A percentile compares a stretch with the other conserved stretches of the same genome.
These are phyloP conservation scores for Starmerella geochares DNA, from an alignment of 805 yeast species.

Conservation along the genomic window DNA sequence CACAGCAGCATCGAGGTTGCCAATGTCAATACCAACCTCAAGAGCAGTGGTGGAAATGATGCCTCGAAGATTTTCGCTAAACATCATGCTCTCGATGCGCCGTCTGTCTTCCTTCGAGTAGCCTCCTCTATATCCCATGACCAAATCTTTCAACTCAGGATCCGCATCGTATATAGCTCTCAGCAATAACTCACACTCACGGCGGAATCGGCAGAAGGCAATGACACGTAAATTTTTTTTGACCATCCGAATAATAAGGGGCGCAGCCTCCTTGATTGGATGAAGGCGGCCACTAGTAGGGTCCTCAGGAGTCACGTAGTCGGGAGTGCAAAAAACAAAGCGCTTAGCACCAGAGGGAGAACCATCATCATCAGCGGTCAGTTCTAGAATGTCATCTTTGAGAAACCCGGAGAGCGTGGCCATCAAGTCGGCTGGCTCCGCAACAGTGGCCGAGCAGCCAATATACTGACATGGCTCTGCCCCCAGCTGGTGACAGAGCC, in stretches of 20 bases:
- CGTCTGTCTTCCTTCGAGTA: conserved; percentile 80
- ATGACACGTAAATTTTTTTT: conserved; percentile 62
- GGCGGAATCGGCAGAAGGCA: conserved; percentile 79
- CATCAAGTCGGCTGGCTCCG: conserved; percentile 65
- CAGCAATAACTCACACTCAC: conserved; percentile 78
- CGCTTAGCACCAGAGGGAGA: conserved; percentile 76
- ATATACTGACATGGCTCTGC: conserved; percentile 53
- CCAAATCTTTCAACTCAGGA: conserved; percentile 30
- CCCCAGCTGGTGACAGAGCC: conserved; percentile 49
- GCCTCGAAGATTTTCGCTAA: conserved; percentile 71
- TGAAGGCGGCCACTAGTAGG: conserved; percentile 52
- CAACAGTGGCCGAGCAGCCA: conserved; percentile 89
- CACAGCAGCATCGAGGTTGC: conserved; percentile 81
- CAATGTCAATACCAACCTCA: conserved; percentile 91
- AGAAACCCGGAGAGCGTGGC: conserved; percentile 57
- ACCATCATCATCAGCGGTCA: conserved; percentile 53
- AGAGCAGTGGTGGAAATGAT: conserved; percentile 91
- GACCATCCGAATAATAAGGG: conserved; percentile 56
- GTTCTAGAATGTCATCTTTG: background rate
- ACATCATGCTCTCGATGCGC: conserved; percentile 81
- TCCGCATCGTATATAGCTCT: conserved; percentile 55
- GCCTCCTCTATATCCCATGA: conserved; percentile 74
- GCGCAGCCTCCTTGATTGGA: conserved; percentile 67
- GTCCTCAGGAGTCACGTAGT: conserved; percentile 51
- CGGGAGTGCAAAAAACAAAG: conserved; percentile 77